Evolutionary conservation across 2,329 filamentous ascomycete genomes (phyloP), one percentile per base, ranked within the genome.

Genomic region (Neocatenulostroma microsporum): DNA sequence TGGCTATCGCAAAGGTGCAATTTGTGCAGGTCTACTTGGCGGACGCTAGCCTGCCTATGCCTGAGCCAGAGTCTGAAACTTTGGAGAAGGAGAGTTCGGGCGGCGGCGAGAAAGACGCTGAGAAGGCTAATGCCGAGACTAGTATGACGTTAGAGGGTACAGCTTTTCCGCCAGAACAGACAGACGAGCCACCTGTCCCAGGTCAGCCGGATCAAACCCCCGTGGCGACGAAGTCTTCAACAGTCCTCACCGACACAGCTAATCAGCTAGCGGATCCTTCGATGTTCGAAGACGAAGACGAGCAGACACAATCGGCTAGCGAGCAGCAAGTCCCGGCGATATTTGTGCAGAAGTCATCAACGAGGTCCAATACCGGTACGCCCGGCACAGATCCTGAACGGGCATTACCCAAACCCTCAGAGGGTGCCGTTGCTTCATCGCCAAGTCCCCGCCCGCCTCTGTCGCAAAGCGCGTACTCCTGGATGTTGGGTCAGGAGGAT

Each of bases 1-100:
- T 68, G 23, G 64, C 67, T 2, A 69, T 72, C 39, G 68, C 67
- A 8, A 68, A 65, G 45, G 66, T 70, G 19, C 67, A 70, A 36
- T 68, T 70, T 30, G 64, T 70, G 14, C 68, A 71, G 41, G 67
- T 70, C 3, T 70, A 70, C 46, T 57, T 72, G 4, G 62, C 63
- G 18, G 66, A 72, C 44, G 55, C 62, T 5, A 61, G 58, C 5
- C 56, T 71, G 18, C 61, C 64, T 10, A 49, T 71, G 20, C 62
- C 64, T 1, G 41, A 52, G 8, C 61, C 64, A 15, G 62, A n/a
- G n/a, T n/a, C n/a, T n/a, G n/a, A n/a, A n/a, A n/a, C n/a, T n/a
- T n/a, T n/a, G n/a, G n/a, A n/a, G n/a, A n/a, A n/a, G n/a, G n/a
- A n/a, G n/a, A n/a, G n/a, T n/a, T n/a, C n/a, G n/a, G n/a, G n/a